Evolutionary conservation across 176 grass and related monocot genomes (phyloP), one percentile per base, ranked within the genome.

Genomic region (Saccharum officinarum): DNA sequence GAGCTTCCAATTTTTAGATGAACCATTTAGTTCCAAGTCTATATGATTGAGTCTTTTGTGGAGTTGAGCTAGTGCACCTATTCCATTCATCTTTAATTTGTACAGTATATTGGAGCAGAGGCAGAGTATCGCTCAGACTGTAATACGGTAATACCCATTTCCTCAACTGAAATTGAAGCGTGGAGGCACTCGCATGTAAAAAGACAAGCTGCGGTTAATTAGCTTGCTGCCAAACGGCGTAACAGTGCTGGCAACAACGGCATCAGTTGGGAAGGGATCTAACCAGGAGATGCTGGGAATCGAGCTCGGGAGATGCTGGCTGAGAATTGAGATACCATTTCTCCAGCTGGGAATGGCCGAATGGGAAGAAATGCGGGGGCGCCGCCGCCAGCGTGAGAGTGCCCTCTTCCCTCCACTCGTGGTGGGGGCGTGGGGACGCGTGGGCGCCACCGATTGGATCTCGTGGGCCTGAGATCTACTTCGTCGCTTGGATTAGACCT

Each of bases 271-370:
- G n/a, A n/a, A n/a, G 61, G 89, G 37, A 89, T 89, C 83, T 31
- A 0, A 5, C 8, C 28, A 28, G 72, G 73, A 91, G 89, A 91
- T 91, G 85, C 89, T 47, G 6, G 85, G 87, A 69, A 90, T 90
- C 90, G 78, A 68, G 28, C 1, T 18, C 61, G 80, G 69, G 47
- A 87, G 91, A 88, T 93, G 84, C 91, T 16, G 2, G 1, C 0
- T 34, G 2, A 14, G 25, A 64, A 28, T 14, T 3, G 11, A 73
- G 87, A 93, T 90, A 26, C 79, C 68, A 17, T 80, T 66, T 37
- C 55, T 33, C 38, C 50, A 9, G 17, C 7, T 8, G 16, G 23
- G 57, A n/a, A n/a, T 55, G 52, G 1, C 15, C 14, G 16, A 54
- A 22, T 3, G 6, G 57, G 9, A 62, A 31, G 5, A 65, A 36